Conservation (phyloP, 495 filamentous ascomycete genomes). For the Xylaria castorea region DNA sequence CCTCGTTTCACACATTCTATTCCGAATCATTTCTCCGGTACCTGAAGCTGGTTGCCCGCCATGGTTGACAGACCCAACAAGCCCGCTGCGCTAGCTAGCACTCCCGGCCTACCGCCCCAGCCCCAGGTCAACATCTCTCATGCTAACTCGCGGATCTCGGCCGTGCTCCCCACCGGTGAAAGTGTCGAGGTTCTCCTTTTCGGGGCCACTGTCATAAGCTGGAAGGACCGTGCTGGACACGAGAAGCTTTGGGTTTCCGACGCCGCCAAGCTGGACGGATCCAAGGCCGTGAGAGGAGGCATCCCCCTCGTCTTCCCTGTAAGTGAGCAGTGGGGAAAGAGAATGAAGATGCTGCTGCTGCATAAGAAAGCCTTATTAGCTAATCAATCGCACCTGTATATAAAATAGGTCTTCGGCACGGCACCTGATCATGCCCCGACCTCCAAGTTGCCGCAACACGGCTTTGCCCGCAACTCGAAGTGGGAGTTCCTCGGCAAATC, state of each 20-base stretch:
- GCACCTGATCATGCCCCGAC: constrained; percentile 75
- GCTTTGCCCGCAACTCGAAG: constrained; percentile 87
- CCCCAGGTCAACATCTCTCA: constrained; percentile 71
- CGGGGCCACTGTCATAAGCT: constrained; percentile 91
- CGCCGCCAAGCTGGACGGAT: constrained; percentile 68
- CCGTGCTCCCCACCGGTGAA: constrained; percentile 83
- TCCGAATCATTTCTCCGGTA: neutral
- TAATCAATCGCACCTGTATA: constrained; percentile 1
- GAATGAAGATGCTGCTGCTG: neutral
- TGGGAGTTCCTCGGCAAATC: constrained; percentile 80
- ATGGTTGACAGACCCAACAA: constrained; percentile 89
- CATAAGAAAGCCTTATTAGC: constrained; percentile 6
- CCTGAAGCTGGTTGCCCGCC: constrained; percentile 26
- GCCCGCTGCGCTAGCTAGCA: constrained; percentile 75
- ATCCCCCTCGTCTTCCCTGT: constrained; percentile 97
- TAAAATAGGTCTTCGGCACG: constrained; percentile 82
- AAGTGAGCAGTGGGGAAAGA: constrained; percentile 41
- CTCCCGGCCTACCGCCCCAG: constrained; percentile 66
- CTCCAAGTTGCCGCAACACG: constrained; percentile 84
- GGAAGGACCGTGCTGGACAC: constrained; percentile 79
- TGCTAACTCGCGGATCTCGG: constrained; percentile 69
- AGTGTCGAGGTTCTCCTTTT: constrained; percentile 83
- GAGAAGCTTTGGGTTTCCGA: constrained; percentile 92
- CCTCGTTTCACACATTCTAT: neutral
- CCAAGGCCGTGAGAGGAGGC: constrained; percentile 71